Conservation (phyloP, 2,329 filamentous ascomycete species). For the Pezicula rhizophila region DNA sequence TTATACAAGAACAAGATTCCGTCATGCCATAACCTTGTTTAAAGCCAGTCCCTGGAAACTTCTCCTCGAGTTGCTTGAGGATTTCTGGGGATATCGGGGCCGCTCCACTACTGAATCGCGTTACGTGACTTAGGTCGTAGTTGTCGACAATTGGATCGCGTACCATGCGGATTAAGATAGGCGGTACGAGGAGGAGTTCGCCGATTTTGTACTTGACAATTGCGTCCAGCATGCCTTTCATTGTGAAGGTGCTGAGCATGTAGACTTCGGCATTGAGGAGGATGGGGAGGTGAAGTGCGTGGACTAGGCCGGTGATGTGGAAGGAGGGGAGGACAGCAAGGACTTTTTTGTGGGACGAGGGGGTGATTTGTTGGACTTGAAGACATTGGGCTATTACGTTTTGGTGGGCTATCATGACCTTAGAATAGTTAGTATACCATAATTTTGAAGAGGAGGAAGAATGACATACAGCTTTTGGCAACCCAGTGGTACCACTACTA, state of each 20-base stretch:
- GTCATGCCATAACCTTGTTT: conserved; percentile 66
- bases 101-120: conserved; percentile 52
- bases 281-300: conserved; percentile 56
- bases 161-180: conserved; percentile 55
- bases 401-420: conserved; percentile 46
- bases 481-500: conserved; percentile 42
- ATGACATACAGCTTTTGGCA: conserved; percentile 37
- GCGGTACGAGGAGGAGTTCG: conserved; percentile 53
- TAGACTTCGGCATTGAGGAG: conserved; percentile 59
- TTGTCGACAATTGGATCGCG: conserved; percentile 46
- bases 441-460: not conserved
- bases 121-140: conserved; percentile 51
- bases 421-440: conserved; percentile 5
- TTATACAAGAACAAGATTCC: conserved; percentile 58
- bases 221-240: conserved; percentile 48
- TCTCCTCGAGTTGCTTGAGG: conserved; percentile 46
- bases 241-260: conserved; percentile 59
- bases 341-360: conserved; percentile 40
- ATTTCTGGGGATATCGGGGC: conserved; percentile 53
- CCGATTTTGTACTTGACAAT: conserved; percentile 45
- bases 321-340: conserved; percentile 55
- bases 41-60: conserved; percentile 55
- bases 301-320: conserved; percentile 53
- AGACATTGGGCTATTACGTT: conserved; percentile 56
- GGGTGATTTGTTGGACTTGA: conserved; percentile 49